Evolutionary conservation across 768 basidiomycete species (phyloP).

Genomic region (Lentinula guzmanii): DNA sequence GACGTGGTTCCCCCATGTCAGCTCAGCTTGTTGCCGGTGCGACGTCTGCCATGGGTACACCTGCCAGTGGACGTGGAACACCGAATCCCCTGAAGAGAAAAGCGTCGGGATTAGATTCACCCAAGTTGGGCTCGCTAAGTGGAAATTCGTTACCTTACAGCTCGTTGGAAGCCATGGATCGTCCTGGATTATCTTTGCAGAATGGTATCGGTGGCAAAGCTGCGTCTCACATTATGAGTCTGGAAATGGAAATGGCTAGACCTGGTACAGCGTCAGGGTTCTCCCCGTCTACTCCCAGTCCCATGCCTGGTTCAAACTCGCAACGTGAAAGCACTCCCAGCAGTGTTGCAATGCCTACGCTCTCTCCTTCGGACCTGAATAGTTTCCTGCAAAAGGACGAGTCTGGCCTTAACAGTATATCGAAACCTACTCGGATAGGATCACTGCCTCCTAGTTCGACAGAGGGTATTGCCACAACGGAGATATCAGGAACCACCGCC

Average conservation of each 20-base stretch:
- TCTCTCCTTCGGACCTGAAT: not conserved
- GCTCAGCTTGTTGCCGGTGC: not conserved
- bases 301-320: not conserved
- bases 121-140: not conserved
- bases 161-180: not conserved
- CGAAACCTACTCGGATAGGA: not conserved
- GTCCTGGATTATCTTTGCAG: slow-evolving; percentile 1
- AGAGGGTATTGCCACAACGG: not conserved
- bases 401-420: not conserved
- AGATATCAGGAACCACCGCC: not conserved
- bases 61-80: slow-evolving; percentile 1
- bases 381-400: not conserved
- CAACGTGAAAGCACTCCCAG: not conserved
- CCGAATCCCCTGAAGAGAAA: slow-evolving; percentile 5
- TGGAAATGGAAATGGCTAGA: slow-evolving; percentile 3
- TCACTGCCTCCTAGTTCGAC: slow-evolving; percentile 3
- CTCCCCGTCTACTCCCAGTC: not conserved
- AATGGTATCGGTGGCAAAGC: not conserved
- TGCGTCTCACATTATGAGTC: not conserved
- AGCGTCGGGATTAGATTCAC: slow-evolving; percentile 2
- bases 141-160: not conserved
- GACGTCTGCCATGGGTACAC: not conserved
- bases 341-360: not conserved
- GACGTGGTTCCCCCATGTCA: not conserved
- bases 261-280: not conserved